Evolutionary conservation across 495 filamentous ascomycete genomes (phyloP).

Genomic region (Podospora pseudopauciseta): DNA sequence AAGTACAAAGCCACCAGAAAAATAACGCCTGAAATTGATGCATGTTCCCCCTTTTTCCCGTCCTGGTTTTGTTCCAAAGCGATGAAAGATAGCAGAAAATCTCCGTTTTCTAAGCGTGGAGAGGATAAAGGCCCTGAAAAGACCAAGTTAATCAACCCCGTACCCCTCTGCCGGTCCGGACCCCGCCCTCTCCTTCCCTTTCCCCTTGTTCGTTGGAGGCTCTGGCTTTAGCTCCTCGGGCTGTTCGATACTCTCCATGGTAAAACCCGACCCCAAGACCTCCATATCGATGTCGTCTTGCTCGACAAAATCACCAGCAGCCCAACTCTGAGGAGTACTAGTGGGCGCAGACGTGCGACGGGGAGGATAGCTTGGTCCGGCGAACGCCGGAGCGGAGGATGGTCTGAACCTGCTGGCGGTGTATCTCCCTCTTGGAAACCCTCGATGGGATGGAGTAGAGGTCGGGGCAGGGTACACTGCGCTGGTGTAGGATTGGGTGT

Average conservation of each 20-base stretch:
- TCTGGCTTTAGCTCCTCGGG: not conserved
- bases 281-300: not conserved
- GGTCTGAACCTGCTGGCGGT: not conserved
- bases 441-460: not conserved
- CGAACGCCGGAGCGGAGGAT: not conserved
- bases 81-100: no score
- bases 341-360: not conserved
- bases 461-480: not conserved
- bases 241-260: not conserved
- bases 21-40: no score
- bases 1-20: no score
- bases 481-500: not conserved
- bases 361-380: not conserved
- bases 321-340: not conserved
- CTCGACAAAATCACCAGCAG: not conserved
- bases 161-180: not conserved
- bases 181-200: not conserved
- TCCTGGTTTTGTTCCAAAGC: no score
- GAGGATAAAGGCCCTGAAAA: no score
- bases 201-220: not conserved
- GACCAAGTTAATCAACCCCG: no score
- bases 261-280: not conserved
- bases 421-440: not conserved
- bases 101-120: no score
- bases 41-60: no score